A percentile compares a stretch with the other conserved stretches of the same genome.
phyloP scores from a whole-genome alignment of 2,329 filamentous ascomycete species.

The Diaporthe sp. region DNA sequence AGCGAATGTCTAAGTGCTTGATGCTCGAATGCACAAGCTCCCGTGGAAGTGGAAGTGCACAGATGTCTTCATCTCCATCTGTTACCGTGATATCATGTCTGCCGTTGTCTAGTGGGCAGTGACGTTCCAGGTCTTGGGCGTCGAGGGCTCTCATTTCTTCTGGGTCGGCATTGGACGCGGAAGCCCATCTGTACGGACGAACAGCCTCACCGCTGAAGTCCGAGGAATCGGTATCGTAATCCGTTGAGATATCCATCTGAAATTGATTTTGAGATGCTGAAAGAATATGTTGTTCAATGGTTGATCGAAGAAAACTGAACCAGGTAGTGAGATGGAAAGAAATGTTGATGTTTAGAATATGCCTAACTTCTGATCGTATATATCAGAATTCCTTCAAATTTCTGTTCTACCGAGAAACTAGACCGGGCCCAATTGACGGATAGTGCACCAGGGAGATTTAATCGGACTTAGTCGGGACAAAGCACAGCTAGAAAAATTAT shows the following conservation, averaged over 20 bases:
- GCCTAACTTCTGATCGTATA: fast-evolving
- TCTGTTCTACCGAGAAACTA: neutral
- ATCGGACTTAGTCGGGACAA: too few relatives aligned
- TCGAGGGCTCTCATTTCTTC: neutral
- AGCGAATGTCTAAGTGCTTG: neutral
- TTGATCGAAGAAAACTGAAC: neutral
- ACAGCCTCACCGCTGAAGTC: too few relatives aligned
- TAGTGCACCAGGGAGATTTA: neutral
- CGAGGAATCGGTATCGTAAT: too few relatives aligned
- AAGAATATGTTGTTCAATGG: neutral
- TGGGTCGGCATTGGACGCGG: neutral
- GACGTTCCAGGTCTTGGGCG: neutral
- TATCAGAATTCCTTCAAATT: neutral
- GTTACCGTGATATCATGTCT: neutral
- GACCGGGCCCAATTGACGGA: neutral
- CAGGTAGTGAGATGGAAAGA: neutral
- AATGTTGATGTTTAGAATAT: neutral
- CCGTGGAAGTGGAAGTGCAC: neutral
- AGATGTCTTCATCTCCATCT: neutral
- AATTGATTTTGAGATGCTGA: neutral
- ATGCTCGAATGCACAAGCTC: neutral
- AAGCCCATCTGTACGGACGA: neutral
- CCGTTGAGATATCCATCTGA: too few relatives aligned
- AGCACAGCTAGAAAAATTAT: neutral
- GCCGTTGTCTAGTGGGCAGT: slow-evolving; percentile 5